These are phyloP conservation scores for Saturnispora hagleri DNA, from an alignment of 805 yeast species.

Conservation along the genomic window DNA sequence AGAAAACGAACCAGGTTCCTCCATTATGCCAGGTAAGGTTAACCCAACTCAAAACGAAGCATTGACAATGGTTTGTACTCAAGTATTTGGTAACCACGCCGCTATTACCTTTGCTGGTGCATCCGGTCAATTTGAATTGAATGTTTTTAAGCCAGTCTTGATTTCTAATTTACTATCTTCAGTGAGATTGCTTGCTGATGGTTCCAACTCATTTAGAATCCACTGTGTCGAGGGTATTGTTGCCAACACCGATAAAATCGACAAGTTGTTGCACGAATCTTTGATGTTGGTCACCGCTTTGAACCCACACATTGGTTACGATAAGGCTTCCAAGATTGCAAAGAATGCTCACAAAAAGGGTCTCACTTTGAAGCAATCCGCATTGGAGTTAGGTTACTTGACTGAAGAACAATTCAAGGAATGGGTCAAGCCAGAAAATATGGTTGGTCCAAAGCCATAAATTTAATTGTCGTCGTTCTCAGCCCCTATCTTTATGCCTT, in stretches of 20 bases:
- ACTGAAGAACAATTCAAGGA: slow-evolving; percentile 81
- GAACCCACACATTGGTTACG: slow-evolving; percentile 98
- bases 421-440: slow-evolving; percentile 96
- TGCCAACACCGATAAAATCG: slow-evolving; percentile 84
- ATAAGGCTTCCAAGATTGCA: slow-evolving; percentile 94
- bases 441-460: slow-evolving; percentile 79
- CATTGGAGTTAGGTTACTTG: slow-evolving; percentile 82
- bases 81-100: slow-evolving; percentile 94
- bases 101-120: slow-evolving; percentile 97
- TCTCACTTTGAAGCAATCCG: slow-evolving; percentile 87
- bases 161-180: slow-evolving; percentile 84
- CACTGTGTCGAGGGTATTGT: slow-evolving; percentile 92
- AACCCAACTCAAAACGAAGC: slow-evolving; percentile 99
- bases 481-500: background rate
- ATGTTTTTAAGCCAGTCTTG: slow-evolving; percentile 96
- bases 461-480: background rate
- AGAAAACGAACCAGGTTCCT: slow-evolving; percentile 98
- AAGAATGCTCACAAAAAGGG: slow-evolving; percentile 99
- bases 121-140: slow-evolving; percentile 96
- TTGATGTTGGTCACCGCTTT: slow-evolving; percentile 97
- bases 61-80: slow-evolving; percentile 94
- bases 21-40: slow-evolving; percentile 99
- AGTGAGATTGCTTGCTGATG: slow-evolving; percentile 83
- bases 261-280: slow-evolving; percentile 83
- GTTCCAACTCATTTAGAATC: slow-evolving; percentile 77